A percentile compares a stretch with the other conserved stretches of the same genome.
phyloP scores from a whole-genome alignment of 148 eudicot genomes.

The Camellia lanceoleosa region DNA sequence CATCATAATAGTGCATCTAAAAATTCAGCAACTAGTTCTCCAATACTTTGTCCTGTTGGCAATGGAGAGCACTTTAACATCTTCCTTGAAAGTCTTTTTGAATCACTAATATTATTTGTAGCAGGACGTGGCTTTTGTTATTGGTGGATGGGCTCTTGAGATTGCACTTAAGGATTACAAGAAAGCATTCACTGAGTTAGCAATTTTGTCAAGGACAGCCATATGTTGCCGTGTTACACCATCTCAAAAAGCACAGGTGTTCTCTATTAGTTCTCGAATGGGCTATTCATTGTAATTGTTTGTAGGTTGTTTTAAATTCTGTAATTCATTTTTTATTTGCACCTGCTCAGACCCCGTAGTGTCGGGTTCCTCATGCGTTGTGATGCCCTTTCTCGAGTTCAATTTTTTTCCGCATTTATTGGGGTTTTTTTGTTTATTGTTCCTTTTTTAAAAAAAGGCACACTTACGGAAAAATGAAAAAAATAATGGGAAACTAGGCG shows the following conservation, averaged over 20 bases:
- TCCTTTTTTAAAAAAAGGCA: too few relatives aligned
- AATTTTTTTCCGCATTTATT: neutral
- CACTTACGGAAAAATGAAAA: neutral
- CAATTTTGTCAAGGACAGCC: slow-evolving; percentile 85
- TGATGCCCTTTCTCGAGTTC: too few relatives aligned
- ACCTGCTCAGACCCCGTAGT: neutral
- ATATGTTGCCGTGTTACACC: slow-evolving; percentile 97
- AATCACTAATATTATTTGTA: slow-evolving; percentile 5
- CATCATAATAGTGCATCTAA: neutral
- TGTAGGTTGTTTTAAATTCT: neutral
- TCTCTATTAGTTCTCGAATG: slow-evolving; percentile 2
- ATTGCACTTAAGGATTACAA: slow-evolving; percentile 67
- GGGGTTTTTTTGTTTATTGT: neutral
- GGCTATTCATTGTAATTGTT: too few relatives aligned
- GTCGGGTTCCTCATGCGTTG: too few relatives aligned
- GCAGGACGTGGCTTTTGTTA: slow-evolving; percentile 93
- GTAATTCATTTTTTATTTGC: neutral
- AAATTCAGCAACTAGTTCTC: neutral
- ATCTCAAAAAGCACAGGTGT: slow-evolving; percentile 96
- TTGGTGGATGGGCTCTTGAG: slow-evolving; percentile 98
- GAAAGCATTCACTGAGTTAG: slow-evolving; percentile 78
- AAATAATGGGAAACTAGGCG: neutral
- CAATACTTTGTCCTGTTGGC: neutral
- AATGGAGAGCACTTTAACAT: neutral
- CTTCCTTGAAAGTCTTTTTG: neutral